Evolutionary conservation across 306 rosid species (phyloP).

Genomic region (Malus sylvestris): DNA sequence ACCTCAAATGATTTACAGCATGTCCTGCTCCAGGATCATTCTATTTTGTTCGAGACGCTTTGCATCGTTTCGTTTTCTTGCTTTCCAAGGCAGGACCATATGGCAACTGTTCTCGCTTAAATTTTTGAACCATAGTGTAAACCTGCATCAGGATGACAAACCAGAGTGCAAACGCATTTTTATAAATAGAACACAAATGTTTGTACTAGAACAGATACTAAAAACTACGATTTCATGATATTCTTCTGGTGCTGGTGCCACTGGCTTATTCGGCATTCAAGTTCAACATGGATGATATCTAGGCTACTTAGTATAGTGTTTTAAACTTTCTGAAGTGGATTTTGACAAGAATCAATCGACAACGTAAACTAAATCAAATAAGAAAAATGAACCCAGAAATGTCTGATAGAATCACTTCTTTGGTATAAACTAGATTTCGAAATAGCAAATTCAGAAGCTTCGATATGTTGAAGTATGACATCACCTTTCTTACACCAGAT

Average conservation of each 20-base stretch:
- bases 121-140: conserved; percentile 60
- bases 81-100: not conserved
- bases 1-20: not conserved
- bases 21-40: not conserved
- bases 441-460: not conserved
- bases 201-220: no score
- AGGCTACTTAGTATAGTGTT: not conserved
- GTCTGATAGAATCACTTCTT: no score
- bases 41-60: not conserved
- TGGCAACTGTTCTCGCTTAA: conserved; percentile 45
- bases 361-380: not conserved
- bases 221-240: not conserved
- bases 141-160: conserved; percentile 43
- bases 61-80: not conserved
- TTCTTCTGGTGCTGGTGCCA: not conserved
- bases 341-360: not conserved
- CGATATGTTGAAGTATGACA: not conserved
- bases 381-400: not conserved
- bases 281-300: not conserved
- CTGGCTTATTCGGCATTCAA: not conserved
- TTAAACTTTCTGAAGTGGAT: not conserved
- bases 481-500: conserved; percentile 84
- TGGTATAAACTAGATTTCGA: no score
- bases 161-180: not conserved
- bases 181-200: not conserved